These are phyloP conservation scores for Biscogniauxia mediterranea DNA, from an alignment of 2,329 filamentous ascomycete species.

Conservation along the genomic window DNA sequence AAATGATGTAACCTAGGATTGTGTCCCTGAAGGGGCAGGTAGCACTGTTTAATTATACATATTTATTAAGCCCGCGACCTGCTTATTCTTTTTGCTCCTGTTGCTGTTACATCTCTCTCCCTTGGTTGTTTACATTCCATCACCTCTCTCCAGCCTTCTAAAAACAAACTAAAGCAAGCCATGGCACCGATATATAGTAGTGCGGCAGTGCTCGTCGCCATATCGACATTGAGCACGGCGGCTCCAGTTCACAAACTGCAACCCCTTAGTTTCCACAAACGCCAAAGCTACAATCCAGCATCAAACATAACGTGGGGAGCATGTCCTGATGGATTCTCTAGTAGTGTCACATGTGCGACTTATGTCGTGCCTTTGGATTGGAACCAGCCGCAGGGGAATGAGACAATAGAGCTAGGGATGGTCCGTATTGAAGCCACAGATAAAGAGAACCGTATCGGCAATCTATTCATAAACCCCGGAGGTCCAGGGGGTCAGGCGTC, in stretches of 20 bases:
- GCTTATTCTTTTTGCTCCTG: neutral
- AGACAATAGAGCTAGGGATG: constrained; percentile 29
- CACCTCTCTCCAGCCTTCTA: neutral
- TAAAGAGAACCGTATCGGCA: constrained; percentile 32
- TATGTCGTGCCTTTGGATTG: constrained; percentile 29
- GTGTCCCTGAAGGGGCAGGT: neutral
- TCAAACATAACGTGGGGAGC: constrained; percentile 16
- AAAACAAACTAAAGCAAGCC: neutral
- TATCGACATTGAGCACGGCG: constrained; percentile 11
- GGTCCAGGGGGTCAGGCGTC: constrained; percentile 37
- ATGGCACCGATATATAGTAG: constrained; percentile 11
- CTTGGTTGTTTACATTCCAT: neutral
- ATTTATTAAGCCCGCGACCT: neutral
- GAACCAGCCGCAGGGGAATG: constrained; percentile 15
- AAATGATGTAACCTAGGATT: neutral
- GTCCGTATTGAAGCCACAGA: constrained; percentile 25
- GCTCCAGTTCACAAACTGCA: constrained; percentile 4
- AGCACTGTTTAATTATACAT: neutral
- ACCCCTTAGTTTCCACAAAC: neutral
- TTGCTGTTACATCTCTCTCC: neutral
- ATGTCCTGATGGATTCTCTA: constrained; percentile 13
- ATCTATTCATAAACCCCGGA: constrained; percentile 42
- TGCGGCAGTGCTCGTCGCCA: constrained; percentile 10
- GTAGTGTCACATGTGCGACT: constrained; percentile 26
- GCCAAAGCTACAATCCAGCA: neutral